Evolutionary conservation across 140 eudicot genomes (phyloP).

Genomic region (Anethum foeniculum): DNA sequence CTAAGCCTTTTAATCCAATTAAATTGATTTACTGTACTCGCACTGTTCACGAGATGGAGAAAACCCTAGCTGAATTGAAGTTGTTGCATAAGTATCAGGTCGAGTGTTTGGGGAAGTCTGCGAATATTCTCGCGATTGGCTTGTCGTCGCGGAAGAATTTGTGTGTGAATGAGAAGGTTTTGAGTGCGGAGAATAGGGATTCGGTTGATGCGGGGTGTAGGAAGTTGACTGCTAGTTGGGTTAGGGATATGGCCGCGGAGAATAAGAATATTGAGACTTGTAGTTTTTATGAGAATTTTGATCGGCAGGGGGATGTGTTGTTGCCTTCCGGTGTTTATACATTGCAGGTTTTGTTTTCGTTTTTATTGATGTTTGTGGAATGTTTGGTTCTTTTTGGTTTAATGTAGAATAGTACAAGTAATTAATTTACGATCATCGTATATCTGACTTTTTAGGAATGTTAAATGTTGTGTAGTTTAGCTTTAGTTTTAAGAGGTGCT

Average conservation of each 20-base stretch:
- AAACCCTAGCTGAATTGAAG: slow-evolving; percentile 81
- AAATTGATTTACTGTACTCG: slow-evolving; percentile 87
- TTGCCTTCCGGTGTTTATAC: slow-evolving; percentile 91
- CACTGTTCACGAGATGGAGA: slow-evolving; percentile 99
- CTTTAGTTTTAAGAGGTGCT: background rate
- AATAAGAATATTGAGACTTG: slow-evolving; percentile 53
- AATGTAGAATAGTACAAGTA: background rate
- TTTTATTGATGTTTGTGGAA: background rate
- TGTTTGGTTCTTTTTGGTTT: background rate
- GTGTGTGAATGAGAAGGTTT: slow-evolving; percentile 67
- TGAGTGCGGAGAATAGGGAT: slow-evolving; percentile 81
- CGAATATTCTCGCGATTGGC: slow-evolving; percentile 73
- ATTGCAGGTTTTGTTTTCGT: slow-evolving; percentile 41
- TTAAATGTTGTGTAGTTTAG: background rate
- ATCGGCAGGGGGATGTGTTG: slow-evolving; percentile 58
- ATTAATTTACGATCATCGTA: background rate
- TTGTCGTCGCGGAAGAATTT: slow-evolving; percentile 89
- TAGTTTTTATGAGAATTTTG: slow-evolving; percentile 51
- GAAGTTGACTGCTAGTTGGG: slow-evolving; percentile 93
- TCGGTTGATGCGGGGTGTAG: slow-evolving; percentile 94
- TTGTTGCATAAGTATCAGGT: slow-evolving; percentile 56
- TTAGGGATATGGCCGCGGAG: slow-evolving; percentile 47
- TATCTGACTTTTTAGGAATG: background rate
- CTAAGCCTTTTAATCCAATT: slow-evolving; percentile 66
- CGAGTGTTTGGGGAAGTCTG: slow-evolving; percentile 45